These are phyloP conservation scores for Chloropicon primus DNA, from an alignment of 139 green algal genomes.

Conservation along the genomic window DNA sequence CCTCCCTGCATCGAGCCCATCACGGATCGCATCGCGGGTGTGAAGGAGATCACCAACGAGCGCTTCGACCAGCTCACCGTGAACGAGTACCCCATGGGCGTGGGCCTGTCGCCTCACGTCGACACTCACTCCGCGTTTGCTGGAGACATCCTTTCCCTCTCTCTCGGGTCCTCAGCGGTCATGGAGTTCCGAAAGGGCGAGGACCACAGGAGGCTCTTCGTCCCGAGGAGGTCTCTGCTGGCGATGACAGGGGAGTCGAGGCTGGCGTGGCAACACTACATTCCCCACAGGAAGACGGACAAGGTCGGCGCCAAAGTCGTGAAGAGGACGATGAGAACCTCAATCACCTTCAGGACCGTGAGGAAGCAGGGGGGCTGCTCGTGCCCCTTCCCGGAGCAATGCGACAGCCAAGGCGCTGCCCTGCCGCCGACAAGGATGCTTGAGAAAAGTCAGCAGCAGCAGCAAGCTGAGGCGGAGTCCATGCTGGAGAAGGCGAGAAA, in stretches of 20 bases:
- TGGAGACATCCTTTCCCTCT: slow-evolving; percentile 70
- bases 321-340: slow-evolving; percentile 36
- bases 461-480: slow-evolving; percentile 2
- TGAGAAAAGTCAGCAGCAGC: background rate
- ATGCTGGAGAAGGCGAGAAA: background rate
- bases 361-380: slow-evolving; percentile 33
- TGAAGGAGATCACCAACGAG: slow-evolving; percentile 3
- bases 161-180: slow-evolving; percentile 43
- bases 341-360: slow-evolving; percentile 77
- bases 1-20: slow-evolving; percentile 6
- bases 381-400: slow-evolving; percentile 66
- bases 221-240: slow-evolving; percentile 48
- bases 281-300: slow-evolving; percentile 77
- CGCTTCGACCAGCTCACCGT: slow-evolving; percentile 69
- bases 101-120: slow-evolving; percentile 84
- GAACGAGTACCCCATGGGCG: slow-evolving; percentile 82
- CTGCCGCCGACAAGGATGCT: slow-evolving; percentile 50
- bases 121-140: slow-evolving; percentile 91
- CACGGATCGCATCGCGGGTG: slow-evolving; percentile 8
- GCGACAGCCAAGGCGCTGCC: slow-evolving; percentile 63
- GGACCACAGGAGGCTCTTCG: slow-evolving; percentile 1
- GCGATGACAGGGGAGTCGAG: slow-evolving; percentile 65
- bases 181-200: slow-evolving; percentile 66
- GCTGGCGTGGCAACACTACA: slow-evolving; percentile 87
- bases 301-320: slow-evolving; percentile 21